Base-by-base conservation (phyloP, 768 basidiomycete species). In the Lactifluus volemus region DNA sequence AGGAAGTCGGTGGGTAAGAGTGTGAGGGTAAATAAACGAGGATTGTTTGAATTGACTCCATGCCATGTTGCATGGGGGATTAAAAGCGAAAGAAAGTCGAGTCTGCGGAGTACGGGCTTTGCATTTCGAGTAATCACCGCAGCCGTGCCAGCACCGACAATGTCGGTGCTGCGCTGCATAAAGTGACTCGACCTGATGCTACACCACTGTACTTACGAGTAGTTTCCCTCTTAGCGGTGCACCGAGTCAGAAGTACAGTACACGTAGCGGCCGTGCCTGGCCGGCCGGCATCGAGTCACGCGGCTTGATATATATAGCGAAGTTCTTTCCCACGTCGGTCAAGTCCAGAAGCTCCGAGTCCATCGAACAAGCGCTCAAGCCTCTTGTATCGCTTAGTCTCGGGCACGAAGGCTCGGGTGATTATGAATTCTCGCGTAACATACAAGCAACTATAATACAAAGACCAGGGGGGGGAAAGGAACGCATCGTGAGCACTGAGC, bases 151-250 rank as follows among this genome's bases (percentile, higher is more conserved):
- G n/a, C n/a, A 12, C 39, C 29, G 39, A 30, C 53, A 19, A 42
- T 7, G 17, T 29, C 12, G 29, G 53, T 44, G 41, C 48, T 41
- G 36, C 55, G 55, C 29, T 45, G 32, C 32, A 45, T 45, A 25
- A 47, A 47, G 34, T 59, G 60, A 61, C 60, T 61, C 60, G 60
- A 51, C 39, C 14, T 12, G 17, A 7, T 34, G 45, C 7, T 56
- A 25, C 11, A 21, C 15, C 19, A 32, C 29, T 45, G n/a, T n/a
- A n/a, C n/a, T 15, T 3, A 9, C 25, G 25, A 25, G 25, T 25
- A 25, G 1, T 29, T 30, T 3, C 21, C 5, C 12, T 8, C 10
- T 15, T n/a, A 2, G 11, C 21, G 6, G 42, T 11, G n/a, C 6
- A 52, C 12, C 11, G 57, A 45, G 41, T 51, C 49, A 11, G 42